A percentile compares a stretch with the other conserved stretches of the same genome.
These are phyloP conservation scores for Aureobasidium sp. DNA, from an alignment of 2,329 filamentous ascomycete genomes.

Conservation along the genomic window DNA sequence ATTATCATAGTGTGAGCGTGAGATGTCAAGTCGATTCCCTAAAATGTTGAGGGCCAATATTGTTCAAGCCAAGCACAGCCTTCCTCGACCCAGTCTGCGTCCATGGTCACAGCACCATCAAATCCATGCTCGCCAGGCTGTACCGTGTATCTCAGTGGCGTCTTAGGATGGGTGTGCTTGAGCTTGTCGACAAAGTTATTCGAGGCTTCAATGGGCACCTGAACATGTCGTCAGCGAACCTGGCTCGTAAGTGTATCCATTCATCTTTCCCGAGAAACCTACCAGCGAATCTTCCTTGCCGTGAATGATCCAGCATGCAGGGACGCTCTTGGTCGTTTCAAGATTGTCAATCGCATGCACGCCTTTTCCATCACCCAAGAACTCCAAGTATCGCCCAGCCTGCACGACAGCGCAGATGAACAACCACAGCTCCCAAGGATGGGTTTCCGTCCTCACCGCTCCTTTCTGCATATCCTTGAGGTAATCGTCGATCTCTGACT, in stretches of 20 bases:
- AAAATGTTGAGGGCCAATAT: slow-evolving; percentile 20
- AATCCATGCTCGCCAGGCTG: slow-evolving; percentile 32
- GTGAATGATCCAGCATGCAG: slow-evolving; percentile 27
- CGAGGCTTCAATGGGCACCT: slow-evolving; percentile 23
- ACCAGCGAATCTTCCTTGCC: slow-evolving; percentile 25
- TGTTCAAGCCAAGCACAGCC: slow-evolving; percentile 20
- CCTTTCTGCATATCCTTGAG: slow-evolving; percentile 11
- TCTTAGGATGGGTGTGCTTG: slow-evolving; percentile 18
- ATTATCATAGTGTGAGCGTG: no score
- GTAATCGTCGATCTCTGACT: slow-evolving; percentile 9
- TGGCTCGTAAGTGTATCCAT: not conserved
- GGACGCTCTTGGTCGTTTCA: slow-evolving; percentile 20
- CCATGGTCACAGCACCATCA: slow-evolving; percentile 20
- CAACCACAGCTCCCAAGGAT: slow-evolving; percentile 13
- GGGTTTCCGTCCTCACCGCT: slow-evolving; percentile 10
- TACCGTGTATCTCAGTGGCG: slow-evolving; percentile 21
- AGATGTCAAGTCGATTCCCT: no score
- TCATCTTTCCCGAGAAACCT: not conserved
- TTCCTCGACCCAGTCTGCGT: slow-evolving; percentile 26
- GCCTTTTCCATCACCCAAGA: slow-evolving; percentile 13
- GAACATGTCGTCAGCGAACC: not conserved
- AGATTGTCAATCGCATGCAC: slow-evolving; percentile 26
- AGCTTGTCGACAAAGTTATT: slow-evolving; percentile 23
- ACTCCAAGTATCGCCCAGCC: slow-evolving; percentile 14
- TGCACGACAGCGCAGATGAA: slow-evolving; percentile 17